Conservation (phyloP, 1,139 yeast species). For the Hemisphaericaspora xylanilytica region DNA sequence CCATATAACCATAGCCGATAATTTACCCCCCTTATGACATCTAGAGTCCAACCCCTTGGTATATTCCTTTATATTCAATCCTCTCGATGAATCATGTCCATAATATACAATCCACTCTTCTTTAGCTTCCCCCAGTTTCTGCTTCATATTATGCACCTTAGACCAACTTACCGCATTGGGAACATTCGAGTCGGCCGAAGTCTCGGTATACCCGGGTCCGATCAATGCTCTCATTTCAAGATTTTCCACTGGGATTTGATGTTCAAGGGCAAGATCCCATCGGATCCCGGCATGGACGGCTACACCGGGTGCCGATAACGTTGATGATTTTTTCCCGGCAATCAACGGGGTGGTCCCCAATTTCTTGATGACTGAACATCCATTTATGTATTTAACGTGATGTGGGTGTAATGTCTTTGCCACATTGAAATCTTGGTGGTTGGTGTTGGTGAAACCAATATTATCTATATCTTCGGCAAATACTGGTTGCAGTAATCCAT, state of each 20-base stretch:
- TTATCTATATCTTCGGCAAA: slow-evolving; percentile 10
- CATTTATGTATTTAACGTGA: slow-evolving; percentile 58
- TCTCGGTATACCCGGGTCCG: slow-evolving; percentile 54
- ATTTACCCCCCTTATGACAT: slow-evolving; percentile 71
- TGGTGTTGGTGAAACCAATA: slow-evolving; percentile 39
- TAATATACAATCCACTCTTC: slow-evolving; percentile 59
- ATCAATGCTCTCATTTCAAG: slow-evolving; percentile 60
- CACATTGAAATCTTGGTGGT: slow-evolving; percentile 57
- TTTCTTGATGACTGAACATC: slow-evolving; percentile 61
- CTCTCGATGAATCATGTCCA: slow-evolving; percentile 87
- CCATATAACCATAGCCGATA: slow-evolving; percentile 57
- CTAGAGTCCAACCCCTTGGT: slow-evolving; percentile 81
- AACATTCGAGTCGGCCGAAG: slow-evolving; percentile 50
- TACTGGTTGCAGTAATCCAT: slow-evolving; percentile 42
- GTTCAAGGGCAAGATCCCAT: slow-evolving; percentile 56
- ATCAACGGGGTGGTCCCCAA: slow-evolving; percentile 60
- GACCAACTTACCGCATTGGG: slow-evolving; percentile 63
- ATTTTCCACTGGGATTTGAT: slow-evolving; percentile 62
- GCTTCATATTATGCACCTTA: slow-evolving; percentile 55
- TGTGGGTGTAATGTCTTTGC: slow-evolving; percentile 58
- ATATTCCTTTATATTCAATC: slow-evolving; percentile 61
- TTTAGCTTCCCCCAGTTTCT: slow-evolving; percentile 31
- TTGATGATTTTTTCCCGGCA: slow-evolving; percentile 24
- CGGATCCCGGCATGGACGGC: slow-evolving; percentile 80
- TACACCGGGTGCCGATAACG: slow-evolving; percentile 40